Conservation (phyloP, 495 filamentous ascomycete species). For the Xanthoparmelia taractica region DNA sequence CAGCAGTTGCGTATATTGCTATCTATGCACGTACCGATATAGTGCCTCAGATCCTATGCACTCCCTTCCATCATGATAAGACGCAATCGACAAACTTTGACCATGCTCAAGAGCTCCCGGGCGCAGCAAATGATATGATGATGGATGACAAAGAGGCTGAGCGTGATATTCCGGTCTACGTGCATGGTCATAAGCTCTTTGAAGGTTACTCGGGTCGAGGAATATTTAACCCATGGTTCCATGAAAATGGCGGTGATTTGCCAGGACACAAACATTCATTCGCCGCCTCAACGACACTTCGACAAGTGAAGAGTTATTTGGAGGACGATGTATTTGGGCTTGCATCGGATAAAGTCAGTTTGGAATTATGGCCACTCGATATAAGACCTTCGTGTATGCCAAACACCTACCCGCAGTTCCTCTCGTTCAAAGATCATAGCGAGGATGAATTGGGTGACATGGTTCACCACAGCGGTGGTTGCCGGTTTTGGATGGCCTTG, state of each 20-base stretch:
- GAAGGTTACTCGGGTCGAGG: constrained; percentile 18
- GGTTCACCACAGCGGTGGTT: constrained; percentile 13
- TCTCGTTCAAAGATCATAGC: constrained; percentile 4
- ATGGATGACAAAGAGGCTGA: constrained; percentile 4
- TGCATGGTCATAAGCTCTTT: constrained; percentile 21
- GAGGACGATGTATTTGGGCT: background rate
- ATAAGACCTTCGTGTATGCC: constrained; percentile 2
- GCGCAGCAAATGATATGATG: background rate
- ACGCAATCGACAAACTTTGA: background rate
- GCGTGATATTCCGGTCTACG: constrained; percentile 15
- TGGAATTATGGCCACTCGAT: constrained; percentile 11
- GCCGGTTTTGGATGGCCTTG: constrained; percentile 17
- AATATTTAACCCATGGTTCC: constrained; percentile 19
- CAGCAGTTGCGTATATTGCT: constrained; percentile 48
- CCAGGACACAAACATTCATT: constrained; percentile 11
- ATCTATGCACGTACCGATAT: constrained; percentile 54
- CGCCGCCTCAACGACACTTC: constrained; percentile 6
- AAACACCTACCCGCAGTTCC: constrained; percentile 11
- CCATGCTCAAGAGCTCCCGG: background rate
- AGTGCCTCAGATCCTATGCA: constrained; percentile 22
- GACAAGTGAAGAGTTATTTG: constrained; percentile 8
- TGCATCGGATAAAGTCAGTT: background rate
- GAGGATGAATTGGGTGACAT: constrained; percentile 16
- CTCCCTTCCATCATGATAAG: constrained; percentile 8
- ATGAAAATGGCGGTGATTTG: background rate